Percentiles rank a stretch among this genome's conserved stretches.
Evolutionary conservation across 192 early-diverging fungal species (phyloP).

Genomic region (Linnemannia hyalina): DNA sequence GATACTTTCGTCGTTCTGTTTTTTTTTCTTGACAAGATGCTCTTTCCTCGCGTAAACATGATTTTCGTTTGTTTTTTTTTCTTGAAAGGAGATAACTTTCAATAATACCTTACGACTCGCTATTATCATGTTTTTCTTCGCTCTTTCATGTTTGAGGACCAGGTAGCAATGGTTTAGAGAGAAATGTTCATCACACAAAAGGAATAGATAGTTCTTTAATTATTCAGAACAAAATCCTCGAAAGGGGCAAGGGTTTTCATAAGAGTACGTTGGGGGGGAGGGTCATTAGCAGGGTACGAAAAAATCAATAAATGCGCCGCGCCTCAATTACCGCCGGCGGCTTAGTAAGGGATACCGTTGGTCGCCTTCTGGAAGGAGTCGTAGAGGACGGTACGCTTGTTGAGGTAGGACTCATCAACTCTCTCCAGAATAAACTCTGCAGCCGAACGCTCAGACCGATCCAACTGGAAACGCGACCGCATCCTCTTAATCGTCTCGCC

Average conservation of each 20-base stretch:
- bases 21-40: no score
- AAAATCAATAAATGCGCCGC: not conserved
- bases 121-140: not conserved
- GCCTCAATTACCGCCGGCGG: no score
- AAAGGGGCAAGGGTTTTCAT: not conserved
- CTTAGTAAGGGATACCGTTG: slow-evolving; percentile 71
- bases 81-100: no score
- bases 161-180: not conserved
- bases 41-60: no score
- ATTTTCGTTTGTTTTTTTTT: no score
- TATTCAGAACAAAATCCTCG: not conserved
- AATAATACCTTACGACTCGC: no score
- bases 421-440: slow-evolving; percentile 95
- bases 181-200: not conserved
- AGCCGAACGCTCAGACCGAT: slow-evolving; percentile 90
- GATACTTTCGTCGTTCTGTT: no score
- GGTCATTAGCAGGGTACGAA: not conserved
- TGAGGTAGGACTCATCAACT: slow-evolving; percentile 93
- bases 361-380: slow-evolving; percentile 88
- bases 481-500: slow-evolving; percentile 93
- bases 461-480: slow-evolving; percentile 88
- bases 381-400: slow-evolving; percentile 87
- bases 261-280: not conserved
- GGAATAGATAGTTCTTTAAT: not conserved
- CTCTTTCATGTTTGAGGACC: not conserved